Base-by-base conservation (phyloP, 441 rosid species). In the Pelargonium fulgidum region DNA sequence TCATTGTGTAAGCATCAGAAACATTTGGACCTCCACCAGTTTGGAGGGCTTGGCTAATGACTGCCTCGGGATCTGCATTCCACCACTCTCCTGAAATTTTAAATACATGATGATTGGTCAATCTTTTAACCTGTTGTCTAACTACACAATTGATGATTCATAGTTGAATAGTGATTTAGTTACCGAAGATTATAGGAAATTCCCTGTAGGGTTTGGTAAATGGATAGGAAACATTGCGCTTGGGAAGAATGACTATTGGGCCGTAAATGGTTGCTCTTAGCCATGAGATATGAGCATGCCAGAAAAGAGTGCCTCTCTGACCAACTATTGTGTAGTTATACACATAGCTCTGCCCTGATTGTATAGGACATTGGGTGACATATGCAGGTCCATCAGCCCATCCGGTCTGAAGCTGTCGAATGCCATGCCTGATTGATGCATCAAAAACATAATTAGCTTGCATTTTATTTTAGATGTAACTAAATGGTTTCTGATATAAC, bases 351-450 rank as follows among this genome's bases (percentile, higher is more conserved):
- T 68, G 80, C 29, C 87, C 82, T 0, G 83, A 78, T 70, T 81
- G 76, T 72, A 85, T 83, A 0, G 86, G 92, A 73, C 89, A 87
- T 24, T 87, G 89, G 19, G 92, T 87, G 61, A 85, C 84, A 71
- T 83, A 85, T 36, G 89, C 86, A 0, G 85, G 86, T 62, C 86
- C 85, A 52, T 85, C 89, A 0, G 81, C 89, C 89, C 89, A 85
- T 20, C 87, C 87, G 3, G 79, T 83, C 69, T 81, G 80, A 58
- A 74, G 73, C 16, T 85, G 89, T 79, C 80, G 83, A 74, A 85
- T 24, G 47, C 89, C 89, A 48, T 85, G 89, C 89, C 86, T 83
- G 5, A 17, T 56, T 2, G 29, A 59, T 5, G 10, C 12, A 17
- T 19, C 3, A 8, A 14, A n/a, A 7, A 54, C 62, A 17, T 22